A percentile compares a stretch with the other conserved stretches of the same genome.
Conservation (phyloP, 2,329 filamentous ascomycete genomes). For the Claviceps sp. region DNA sequence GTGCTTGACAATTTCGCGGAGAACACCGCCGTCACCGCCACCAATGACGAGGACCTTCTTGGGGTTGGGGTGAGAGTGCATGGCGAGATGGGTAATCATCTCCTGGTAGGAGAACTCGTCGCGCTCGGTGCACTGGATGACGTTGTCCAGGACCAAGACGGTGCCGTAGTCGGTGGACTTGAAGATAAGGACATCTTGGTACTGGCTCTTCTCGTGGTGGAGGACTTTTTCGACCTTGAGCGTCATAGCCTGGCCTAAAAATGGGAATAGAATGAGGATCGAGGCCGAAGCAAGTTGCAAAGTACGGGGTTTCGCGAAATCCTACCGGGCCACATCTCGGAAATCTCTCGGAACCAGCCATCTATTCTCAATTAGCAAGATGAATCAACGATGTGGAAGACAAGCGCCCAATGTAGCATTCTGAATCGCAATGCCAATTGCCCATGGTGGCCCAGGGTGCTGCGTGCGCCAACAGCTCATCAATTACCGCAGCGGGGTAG, state of each 20-base stretch:
- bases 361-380: conserved; percentile 37
- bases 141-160: conserved; percentile 94
- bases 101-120: conserved; percentile 99
- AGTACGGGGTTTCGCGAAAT: background rate
- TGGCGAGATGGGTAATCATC: conserved; percentile 98
- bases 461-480: background rate
- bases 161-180: conserved; percentile 95
- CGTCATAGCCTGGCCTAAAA: conserved; percentile 84
- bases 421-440: background rate
- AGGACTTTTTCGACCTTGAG: conserved; percentile 95
- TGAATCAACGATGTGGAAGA: background rate
- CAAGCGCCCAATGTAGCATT: background rate
- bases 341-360: conserved; percentile 99
- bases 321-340: conserved; percentile 83
- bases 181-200: conserved; percentile 98
- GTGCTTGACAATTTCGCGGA: conserved; percentile 98
- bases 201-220: conserved; percentile 98
- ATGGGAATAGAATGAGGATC: conserved; percentile 3
- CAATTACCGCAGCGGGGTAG: conserved; percentile 1
- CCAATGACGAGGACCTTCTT: conserved; percentile 98
- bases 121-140: conserved; percentile 96
- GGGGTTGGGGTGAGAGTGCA: conserved; percentile 96
- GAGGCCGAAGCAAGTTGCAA: background rate
- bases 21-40: conserved; percentile 91
- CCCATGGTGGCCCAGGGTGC: background rate